Evolutionary conservation across 2,329 filamentous ascomycete species (phyloP).

Genomic region (Xylaria sp.): DNA sequence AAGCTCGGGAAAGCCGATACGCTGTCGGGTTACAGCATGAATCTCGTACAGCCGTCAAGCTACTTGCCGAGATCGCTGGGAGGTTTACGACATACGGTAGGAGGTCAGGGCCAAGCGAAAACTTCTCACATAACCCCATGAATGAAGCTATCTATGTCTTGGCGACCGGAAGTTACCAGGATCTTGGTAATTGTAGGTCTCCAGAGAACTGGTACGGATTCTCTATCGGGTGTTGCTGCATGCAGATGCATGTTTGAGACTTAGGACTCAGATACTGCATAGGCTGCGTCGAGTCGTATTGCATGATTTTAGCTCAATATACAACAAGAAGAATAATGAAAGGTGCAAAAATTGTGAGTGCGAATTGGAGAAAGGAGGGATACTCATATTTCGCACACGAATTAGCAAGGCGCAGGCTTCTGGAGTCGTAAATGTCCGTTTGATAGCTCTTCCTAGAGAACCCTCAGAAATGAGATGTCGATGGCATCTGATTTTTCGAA

Average conservation of each 20-base stretch:
- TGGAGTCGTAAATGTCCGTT: no score
- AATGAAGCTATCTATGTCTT: neutral
- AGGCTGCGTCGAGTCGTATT: neutral
- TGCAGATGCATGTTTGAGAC: constrained; percentile 11
- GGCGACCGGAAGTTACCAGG: neutral
- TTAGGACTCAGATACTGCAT: neutral
- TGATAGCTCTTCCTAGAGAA: no score
- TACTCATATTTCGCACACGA: no score
- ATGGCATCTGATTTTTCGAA: no score
- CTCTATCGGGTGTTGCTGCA: constrained; percentile 3
- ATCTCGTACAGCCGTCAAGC: constrained; percentile 1
- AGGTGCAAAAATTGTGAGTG: no score
- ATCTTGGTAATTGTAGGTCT: neutral
- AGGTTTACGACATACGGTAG: neutral
- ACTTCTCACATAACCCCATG: neutral
- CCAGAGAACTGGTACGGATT: neutral
- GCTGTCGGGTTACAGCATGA: constrained; percentile 9
- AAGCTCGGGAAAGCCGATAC: constrained; percentile 1
- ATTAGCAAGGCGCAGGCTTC: no score
- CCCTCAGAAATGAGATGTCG: no score
- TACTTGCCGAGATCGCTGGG: constrained; percentile 9
- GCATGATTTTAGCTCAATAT: no score
- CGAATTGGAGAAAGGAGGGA: no score
- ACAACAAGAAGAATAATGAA: no score
- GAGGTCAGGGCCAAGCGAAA: neutral